Evolutionary conservation across 768 basidiomycete species (phyloP), one percentile per base, ranked within the genome.

Genomic region (Russula sp.): DNA sequence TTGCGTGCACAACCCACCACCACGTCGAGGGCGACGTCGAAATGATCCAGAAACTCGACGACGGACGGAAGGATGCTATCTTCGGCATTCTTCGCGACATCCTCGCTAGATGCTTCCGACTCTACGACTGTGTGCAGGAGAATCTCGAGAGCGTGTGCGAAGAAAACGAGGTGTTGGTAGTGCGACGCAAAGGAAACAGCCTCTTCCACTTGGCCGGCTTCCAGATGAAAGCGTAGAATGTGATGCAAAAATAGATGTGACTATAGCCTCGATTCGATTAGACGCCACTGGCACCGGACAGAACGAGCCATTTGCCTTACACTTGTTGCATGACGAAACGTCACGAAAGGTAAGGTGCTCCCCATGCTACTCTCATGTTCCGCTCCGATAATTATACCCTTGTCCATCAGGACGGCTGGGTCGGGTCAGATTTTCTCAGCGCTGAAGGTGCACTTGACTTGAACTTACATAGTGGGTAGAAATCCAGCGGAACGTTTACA

Each of bases 1-100:
- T 99, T 99, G 57, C 97, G 80, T 20, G 97, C 96, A 69, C 96
- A 98, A 6, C 91, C 88, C 10, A 98, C 95, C 13, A 98, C 91
- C 7, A 98, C 94, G 62, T 98, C 94, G 60, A 98, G 75, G 6
- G 89, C 83, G 57, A 84, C 89, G 64, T 95, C 91, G 71, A 98
- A 98, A 71, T 98, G 86, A 70, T 99, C 97, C 66, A 99, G 76
- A 70, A 99, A 98, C 66, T 93, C 90, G 65, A 98, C 80, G 9
- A 89, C 87, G 2, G 79, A 77, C 0, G 86, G 80, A 35, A 98
- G 75, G 11, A 87, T 75, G 42, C 61, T 66, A 16, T 55, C 57
- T 10, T 61, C 54, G 13, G 42, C 57, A 22, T 31, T 48, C 34
- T 45, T 51, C 9, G 47, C 56, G 14, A 42, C 57, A 22, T 47